Percentiles rank a stretch among this genome's conserved stretches.
Conservation (phyloP, 257 asterid genomes). For the Nicotiana undulata region DNA sequence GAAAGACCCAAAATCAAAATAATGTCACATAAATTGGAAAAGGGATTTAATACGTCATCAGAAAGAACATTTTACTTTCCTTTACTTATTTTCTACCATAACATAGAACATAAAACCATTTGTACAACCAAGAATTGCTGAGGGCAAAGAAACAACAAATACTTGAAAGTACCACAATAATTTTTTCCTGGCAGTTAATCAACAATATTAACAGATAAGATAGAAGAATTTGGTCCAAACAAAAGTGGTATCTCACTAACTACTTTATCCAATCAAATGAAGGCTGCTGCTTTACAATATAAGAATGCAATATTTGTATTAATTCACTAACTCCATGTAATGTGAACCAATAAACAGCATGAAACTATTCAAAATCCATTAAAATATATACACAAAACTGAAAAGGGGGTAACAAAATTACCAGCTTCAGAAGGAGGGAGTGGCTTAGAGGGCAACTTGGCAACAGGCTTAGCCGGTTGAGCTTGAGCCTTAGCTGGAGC, state of each 20-base stretch:
- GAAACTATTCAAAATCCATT: neutral
- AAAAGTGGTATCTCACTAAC: neutral
- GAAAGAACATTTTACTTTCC: neutral
- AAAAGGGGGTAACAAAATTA: conserved; percentile 5
- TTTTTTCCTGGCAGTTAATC: neutral
- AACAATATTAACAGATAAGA: neutral
- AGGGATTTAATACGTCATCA: neutral
- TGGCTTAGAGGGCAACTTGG: conserved; percentile 57
- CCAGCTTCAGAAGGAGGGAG: conserved; percentile 64
- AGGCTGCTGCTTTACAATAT: neutral
- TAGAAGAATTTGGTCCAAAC: neutral
- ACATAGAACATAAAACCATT: neutral
- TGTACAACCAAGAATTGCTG: neutral
- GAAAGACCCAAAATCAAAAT: neutral
- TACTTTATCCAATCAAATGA: neutral
- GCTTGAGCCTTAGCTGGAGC: conserved; percentile 23
- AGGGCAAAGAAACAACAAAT: neutral
- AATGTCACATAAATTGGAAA: neutral
- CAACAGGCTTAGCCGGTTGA: conserved; percentile 30
- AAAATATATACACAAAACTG: neutral
- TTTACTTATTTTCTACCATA: neutral
- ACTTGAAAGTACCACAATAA: neutral
- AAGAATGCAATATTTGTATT: neutral
- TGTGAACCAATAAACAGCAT: neutral
- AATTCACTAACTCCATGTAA: neutral